Evolutionary conservation across 2,329 filamentous ascomycete genomes (phyloP).

Genomic region (Gaeumannomyces sp.): DNA sequence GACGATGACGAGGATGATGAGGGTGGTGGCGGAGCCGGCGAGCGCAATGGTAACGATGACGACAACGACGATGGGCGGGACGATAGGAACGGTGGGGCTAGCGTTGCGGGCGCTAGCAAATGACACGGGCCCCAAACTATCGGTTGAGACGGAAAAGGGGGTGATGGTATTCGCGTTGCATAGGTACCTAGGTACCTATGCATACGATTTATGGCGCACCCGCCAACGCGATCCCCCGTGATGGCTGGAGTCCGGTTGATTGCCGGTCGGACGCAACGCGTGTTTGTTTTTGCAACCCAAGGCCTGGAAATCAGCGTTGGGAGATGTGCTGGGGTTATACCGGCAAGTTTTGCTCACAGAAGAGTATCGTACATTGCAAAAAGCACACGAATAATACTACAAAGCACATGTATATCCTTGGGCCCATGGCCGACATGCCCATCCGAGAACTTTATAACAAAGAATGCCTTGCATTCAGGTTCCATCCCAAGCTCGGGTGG

Average conservation of each 20-base stretch:
- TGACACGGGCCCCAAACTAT: not conserved
- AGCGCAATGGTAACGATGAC: not conserved
- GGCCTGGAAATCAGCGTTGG: not conserved
- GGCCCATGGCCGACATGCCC: too few relatives aligned
- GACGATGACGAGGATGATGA: slow-evolving; percentile 25
- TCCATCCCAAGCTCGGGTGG: too few relatives aligned
- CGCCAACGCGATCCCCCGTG: not conserved
- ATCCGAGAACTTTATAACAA: too few relatives aligned
- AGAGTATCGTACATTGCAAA: not conserved
- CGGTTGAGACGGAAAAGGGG: not conserved
- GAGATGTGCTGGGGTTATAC: not conserved
- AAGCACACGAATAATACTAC: too few relatives aligned
- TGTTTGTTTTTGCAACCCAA: not conserved
- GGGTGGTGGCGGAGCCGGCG: slow-evolving; percentile 17
- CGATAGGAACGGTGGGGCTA: not conserved
- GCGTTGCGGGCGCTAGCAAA: not conserved
- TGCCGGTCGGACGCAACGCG: not conserved
- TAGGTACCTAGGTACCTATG: not conserved
- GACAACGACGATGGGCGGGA: not conserved
- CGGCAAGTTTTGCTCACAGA: not conserved
- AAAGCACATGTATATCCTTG: too few relatives aligned
- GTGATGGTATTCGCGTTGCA: not conserved
- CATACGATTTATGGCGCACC: not conserved
- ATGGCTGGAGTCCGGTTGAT: not conserved
- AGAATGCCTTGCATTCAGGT: too few relatives aligned